Conservation (phyloP, 345 rosid genomes). For the Sisymbrium irio region DNA sequence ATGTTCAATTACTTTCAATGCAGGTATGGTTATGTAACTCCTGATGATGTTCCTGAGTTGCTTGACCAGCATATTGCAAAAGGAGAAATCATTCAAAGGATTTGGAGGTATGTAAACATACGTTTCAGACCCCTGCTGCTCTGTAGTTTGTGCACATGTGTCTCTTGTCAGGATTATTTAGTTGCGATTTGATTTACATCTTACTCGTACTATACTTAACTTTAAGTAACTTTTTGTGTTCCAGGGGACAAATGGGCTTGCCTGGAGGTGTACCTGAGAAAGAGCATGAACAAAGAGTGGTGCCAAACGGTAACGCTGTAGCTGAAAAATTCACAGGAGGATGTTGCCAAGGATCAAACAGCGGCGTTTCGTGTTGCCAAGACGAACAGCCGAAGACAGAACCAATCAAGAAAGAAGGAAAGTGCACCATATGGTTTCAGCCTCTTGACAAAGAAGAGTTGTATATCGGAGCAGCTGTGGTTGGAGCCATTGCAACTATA, state of each 20-base stretch:
- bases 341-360: slow-evolving; percentile 74
- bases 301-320: slow-evolving; percentile 38
- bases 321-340: slow-evolving; percentile 39
- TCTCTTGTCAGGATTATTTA: background rate
- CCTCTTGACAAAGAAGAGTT: slow-evolving; percentile 60
- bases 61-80: slow-evolving; percentile 81
- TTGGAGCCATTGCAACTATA: slow-evolving; percentile 67
- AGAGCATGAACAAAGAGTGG: slow-evolving; percentile 36
- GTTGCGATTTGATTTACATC: background rate
- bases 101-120: slow-evolving; percentile 63
- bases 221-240: slow-evolving; percentile 8
- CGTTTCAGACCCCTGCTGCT: background rate
- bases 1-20: slow-evolving; percentile 20
- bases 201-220: too few species aligned
- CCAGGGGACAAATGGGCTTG: slow-evolving; percentile 81
- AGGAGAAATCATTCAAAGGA: slow-evolving; percentile 68
- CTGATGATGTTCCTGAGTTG: slow-evolving; percentile 80
- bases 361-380: slow-evolving; percentile 69
- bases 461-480: slow-evolving; percentile 55
- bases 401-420: slow-evolving; percentile 35
- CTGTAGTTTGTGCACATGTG: background rate
- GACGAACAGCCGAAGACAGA: slow-evolving; percentile 40
- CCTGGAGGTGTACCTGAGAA: slow-evolving; percentile 39
- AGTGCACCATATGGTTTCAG: slow-evolving; percentile 41
- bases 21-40: slow-evolving; percentile 98